Conservation (phyloP, 1,284 basidiomycete species). For the Puccinia brachypodii region DNA sequence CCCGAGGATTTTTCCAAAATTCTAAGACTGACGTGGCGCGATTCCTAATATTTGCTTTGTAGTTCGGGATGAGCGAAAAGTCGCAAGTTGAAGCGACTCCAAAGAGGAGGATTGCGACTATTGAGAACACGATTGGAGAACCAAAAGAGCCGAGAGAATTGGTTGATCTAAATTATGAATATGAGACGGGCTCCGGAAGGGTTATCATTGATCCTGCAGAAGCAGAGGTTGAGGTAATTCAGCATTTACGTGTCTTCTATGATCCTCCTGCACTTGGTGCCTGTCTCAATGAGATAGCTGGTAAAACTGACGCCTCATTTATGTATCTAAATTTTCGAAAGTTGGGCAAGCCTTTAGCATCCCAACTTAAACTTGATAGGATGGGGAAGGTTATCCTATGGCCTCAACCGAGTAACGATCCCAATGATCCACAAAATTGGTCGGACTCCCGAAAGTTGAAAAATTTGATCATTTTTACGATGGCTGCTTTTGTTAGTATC, state of each 20-base stretch:
- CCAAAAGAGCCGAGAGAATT: background rate
- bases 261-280: no score
- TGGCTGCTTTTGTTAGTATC: constrained; percentile 42
- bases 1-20: background rate
- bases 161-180: constrained; percentile 31
- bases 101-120: background rate
- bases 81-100: constrained; percentile 5
- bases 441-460: constrained; percentile 2
- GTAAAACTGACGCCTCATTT: background rate
- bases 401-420: constrained; percentile 38
- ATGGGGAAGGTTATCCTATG: constrained; percentile 16
- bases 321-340: background rate
- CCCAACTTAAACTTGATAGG: constrained; percentile 37
- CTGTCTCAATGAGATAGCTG: background rate
- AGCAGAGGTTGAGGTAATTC: constrained; percentile 29
- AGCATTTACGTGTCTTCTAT: background rate
- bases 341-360: constrained; percentile 26
- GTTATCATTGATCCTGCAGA: constrained; percentile 29
- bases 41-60: background rate
- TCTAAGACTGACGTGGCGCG: background rate
- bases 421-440: constrained; percentile 45
- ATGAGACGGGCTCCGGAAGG: constrained; percentile 17
- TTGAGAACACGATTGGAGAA: background rate
- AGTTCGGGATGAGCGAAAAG: constrained; percentile 5
- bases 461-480: constrained; percentile 32